phyloP scores from a whole-genome alignment of 345 rosid genomes.

The Brassica carinata region DNA sequence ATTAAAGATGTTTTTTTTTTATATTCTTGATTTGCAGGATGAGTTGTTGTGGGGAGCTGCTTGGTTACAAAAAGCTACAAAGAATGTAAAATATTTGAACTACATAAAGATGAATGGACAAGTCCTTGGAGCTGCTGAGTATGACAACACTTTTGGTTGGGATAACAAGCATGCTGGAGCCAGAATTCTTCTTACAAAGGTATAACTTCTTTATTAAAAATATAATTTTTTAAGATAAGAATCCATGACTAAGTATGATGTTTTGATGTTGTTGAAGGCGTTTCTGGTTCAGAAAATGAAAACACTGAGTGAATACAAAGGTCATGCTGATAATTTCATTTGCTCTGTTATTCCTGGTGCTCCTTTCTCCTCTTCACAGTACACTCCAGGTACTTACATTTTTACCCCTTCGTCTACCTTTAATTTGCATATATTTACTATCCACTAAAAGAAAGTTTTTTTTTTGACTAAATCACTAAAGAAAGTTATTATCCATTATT shows the following conservation, averaged over 20 bases:
- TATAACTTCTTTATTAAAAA: not conserved
- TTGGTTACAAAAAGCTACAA: conserved; percentile 92
- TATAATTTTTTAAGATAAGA: not conserved
- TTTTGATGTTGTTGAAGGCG: conserved; percentile 41
- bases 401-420: conserved; percentile 4
- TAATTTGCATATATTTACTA: not conserved
- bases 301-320: conserved; percentile 89
- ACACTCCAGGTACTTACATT: conserved; percentile 69
- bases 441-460: too few species aligned
- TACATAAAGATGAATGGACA: conserved; percentile 87
- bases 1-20: not conserved
- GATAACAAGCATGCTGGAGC: conserved; percentile 96
- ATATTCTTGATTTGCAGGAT: conserved; percentile 47
- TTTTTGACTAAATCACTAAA: not conserved
- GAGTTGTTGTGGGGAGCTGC: conserved; percentile 98
- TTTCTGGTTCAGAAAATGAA: conserved; percentile 77
- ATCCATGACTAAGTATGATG: not conserved
- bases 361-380: conserved; percentile 73
- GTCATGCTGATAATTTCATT: conserved; percentile 92
- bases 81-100: conserved; percentile 57
- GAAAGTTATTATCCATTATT: not conserved
- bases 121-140: conserved; percentile 78
- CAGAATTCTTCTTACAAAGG: conserved; percentile 92
- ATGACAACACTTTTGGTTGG: conserved; percentile 93
- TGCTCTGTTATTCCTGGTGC: conserved; percentile 93